Evolutionary conservation across 2,329 filamentous ascomycete species (phyloP).

Genomic region (Colletotrichum gloeosporioides): DNA sequence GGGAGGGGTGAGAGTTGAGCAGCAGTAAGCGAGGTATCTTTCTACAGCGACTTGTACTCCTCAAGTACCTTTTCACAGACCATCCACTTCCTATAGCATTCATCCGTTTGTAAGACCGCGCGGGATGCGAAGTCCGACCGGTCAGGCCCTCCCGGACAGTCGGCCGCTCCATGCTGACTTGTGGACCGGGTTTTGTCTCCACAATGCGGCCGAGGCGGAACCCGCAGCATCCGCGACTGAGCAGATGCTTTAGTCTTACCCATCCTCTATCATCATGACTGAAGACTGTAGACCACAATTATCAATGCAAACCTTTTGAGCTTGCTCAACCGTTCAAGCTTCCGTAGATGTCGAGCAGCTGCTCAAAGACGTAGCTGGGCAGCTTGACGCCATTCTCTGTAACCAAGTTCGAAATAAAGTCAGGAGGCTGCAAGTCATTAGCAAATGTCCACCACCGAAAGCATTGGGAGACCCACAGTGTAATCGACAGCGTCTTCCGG

Average conservation of each 20-base stretch:
- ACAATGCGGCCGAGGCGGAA: neutral
- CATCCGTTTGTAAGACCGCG: neutral
- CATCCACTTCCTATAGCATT: neutral
- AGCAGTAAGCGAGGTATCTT: neutral
- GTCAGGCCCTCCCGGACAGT: neutral
- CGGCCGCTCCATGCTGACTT: neutral
- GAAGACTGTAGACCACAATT: neutral
- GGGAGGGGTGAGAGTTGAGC: neutral
- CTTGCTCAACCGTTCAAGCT: constrained; percentile 33
- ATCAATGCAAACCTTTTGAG: neutral
- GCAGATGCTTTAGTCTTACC: neutral
- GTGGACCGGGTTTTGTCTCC: neutral
- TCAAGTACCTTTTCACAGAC: neutral
- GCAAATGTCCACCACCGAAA: neutral
- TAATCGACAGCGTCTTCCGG: constrained; percentile 70
- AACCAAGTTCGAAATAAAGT: constrained; percentile 74
- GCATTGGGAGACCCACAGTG: constrained; percentile 56
- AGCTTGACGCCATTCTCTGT: constrained; percentile 77
- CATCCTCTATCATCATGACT: neutral
- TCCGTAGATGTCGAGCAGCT: constrained; percentile 69
- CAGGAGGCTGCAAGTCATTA: constrained; percentile 59
- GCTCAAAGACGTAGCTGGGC: constrained; percentile 72
- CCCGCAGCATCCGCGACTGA: neutral
- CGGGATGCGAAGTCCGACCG: neutral
- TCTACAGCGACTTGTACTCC: neutral